A percentile compares a stretch with the other conserved stretches of the same genome.
These are phyloP conservation scores for Fagus crenata DNA, from an alignment of 306 rosid genomes.

Conservation along the genomic window DNA sequence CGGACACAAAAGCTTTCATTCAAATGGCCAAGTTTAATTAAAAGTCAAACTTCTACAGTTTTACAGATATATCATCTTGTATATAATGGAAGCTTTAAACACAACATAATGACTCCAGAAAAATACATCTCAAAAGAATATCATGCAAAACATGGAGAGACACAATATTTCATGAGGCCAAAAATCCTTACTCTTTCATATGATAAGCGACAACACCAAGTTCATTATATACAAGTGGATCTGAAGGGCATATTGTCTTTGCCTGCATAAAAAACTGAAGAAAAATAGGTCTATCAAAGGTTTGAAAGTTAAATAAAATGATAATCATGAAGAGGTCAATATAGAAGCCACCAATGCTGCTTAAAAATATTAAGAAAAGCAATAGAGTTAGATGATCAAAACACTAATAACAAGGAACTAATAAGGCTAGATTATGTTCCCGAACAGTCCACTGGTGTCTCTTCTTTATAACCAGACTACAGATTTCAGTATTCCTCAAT, in stretches of 20 bases:
- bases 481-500: background rate
- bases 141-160: background rate
- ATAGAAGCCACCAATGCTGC: constrained; percentile 5
- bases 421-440: background rate
- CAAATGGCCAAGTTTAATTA: too few species aligned
- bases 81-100: background rate
- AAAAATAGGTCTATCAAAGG: constrained; percentile 28
- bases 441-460: background rate
- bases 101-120: background rate
- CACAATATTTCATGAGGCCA: constrained; percentile 15
- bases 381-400: background rate
- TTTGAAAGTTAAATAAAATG: constrained; percentile 10
- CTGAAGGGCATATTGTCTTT: constrained; percentile 78
- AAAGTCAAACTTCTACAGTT: background rate
- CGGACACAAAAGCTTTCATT: too few species aligned
- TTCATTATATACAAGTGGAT: constrained; percentile 92
- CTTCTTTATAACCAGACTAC: background rate
- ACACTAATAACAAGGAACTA: background rate
- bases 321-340: background rate
- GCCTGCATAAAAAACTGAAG: constrained; percentile 84
- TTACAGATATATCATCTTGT: background rate
- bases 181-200: constrained; percentile 78
- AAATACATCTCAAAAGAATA: background rate
- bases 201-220: constrained; percentile 97
- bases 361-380: background rate